These are phyloP conservation scores for Chalara sp. DNA, from an alignment of 2,329 filamentous ascomycete genomes.

Conservation along the genomic window DNA sequence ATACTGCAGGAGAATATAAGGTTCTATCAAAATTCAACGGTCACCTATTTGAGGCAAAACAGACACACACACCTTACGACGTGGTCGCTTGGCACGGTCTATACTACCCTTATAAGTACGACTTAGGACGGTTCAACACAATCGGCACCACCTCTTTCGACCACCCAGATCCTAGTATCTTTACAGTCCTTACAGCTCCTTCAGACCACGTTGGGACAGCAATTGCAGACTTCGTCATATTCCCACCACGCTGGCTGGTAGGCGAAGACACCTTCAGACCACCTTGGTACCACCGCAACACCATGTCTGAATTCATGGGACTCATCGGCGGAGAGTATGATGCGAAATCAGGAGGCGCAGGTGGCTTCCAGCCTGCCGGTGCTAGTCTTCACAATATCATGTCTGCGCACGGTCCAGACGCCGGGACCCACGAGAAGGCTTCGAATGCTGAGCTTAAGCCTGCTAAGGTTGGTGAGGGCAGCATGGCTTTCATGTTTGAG, in stretches of 20 bases:
- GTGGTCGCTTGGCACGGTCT: conserved; percentile 76
- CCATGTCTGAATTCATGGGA: conserved; percentile 61
- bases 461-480: conserved; percentile 49
- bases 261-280: conserved; percentile 53
- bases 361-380: conserved; percentile 52
- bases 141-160: conserved; percentile 69
- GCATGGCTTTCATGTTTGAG: conserved; percentile 61
- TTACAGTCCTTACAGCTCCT: conserved; percentile 57
- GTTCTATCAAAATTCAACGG: conserved; percentile 62
- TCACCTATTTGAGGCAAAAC: conserved; percentile 56
- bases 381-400: conserved; percentile 58
- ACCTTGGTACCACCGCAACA: conserved; percentile 60
- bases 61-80: conserved; percentile 69
- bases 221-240: conserved; percentile 59
- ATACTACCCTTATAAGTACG: conserved; percentile 78
- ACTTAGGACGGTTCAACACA: conserved; percentile 69
- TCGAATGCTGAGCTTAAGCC: conserved; percentile 46
- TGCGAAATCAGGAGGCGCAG: conserved; percentile 41
- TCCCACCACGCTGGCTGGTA: conserved; percentile 58
- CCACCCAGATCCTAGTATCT: conserved; percentile 74
- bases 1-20: conserved; percentile 36
- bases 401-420: conserved; percentile 54
- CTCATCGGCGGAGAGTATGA: conserved; percentile 55
- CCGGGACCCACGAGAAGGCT: conserved; percentile 47
- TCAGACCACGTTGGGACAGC: conserved; percentile 49